Conservation (phyloP, 2,329 filamentous ascomycete genomes). For the Colletotrichum sansevieriae region DNA sequence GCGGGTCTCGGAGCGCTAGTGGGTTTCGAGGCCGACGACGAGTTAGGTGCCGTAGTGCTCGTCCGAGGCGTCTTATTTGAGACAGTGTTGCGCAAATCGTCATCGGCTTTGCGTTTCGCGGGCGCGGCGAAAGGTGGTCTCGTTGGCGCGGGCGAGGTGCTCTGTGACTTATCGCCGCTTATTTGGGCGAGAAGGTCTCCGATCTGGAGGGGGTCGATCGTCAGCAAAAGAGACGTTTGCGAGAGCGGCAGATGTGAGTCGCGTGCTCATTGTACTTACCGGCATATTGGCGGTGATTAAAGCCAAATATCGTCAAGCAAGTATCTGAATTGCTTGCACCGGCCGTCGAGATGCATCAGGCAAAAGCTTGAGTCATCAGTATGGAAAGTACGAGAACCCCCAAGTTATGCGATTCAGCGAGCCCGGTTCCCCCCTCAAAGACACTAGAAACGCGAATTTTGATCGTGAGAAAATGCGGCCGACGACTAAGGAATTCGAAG, state of each 20-base stretch:
- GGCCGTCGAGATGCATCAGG: conserved; percentile 41
- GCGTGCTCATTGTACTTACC: conserved; percentile 33
- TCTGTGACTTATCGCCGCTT: conserved; percentile 63
- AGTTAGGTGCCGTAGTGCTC: conserved; percentile 13
- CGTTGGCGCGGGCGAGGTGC: conserved; percentile 50
- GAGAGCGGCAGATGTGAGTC: neutral
- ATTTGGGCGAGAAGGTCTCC: conserved; percentile 73
- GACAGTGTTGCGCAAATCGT: conserved; percentile 57
- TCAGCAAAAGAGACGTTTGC: conserved; percentile 15
- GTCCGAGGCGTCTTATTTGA: conserved; percentile 58
- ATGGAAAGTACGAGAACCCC: conserved; percentile 34
- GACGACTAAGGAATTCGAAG: neutral
- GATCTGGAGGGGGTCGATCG: conserved; percentile 50
- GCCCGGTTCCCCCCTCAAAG: conserved; percentile 16
- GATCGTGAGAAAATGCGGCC: neutral
- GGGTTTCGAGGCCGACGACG: conserved; percentile 46
- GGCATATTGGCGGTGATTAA: conserved; percentile 41
- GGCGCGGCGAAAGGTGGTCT: conserved; percentile 48
- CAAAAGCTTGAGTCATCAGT: conserved; percentile 40
- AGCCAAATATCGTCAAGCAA: conserved; percentile 41
- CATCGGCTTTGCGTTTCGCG: conserved; percentile 70
- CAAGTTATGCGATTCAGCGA: conserved; percentile 34
- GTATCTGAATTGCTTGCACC: conserved; percentile 39
- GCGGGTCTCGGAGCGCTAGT: conserved; percentile 44
- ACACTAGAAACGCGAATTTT: conserved; percentile 6